Base-by-base conservation (phyloP, 2,329 filamentous ascomycete species). In the Epicoccum sorghinum region DNA sequence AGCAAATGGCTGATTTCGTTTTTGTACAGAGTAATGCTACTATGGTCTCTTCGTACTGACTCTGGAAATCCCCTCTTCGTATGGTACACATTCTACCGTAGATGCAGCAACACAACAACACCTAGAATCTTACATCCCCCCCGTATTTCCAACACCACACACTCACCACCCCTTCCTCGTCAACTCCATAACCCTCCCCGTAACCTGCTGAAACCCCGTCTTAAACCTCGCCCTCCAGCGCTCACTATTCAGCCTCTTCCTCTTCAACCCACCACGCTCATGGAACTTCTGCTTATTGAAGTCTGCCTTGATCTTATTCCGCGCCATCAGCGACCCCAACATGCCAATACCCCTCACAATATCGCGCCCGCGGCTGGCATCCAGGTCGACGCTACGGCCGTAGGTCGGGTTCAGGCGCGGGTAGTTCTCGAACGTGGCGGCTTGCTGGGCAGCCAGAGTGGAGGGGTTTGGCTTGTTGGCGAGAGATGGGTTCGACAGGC, bases 131-230 rank as follows among this genome's bases (percentile, higher is more conserved):
- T 44, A 35, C 50, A 48, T 4, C 6, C 3, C 5, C 27, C n/a
- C 7, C 18, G 18, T 4, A 1, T 33, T n/a, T 12, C 2, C 7
- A 33, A 12, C 32, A 13, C 32, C 10, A 9, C 32, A 12, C 10
- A 8, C 32, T n/a, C 79, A 96, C 90, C 91, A 95, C 3, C 91
- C 91, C 76, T 95, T 90, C 70, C 79, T 84, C 64, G 84, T 88
- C 77, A 96, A 79, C 71, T 89, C 83, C 68, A 83, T 79, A 5
- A 91, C 89, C 61, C 89, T 80, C 36, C 66, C 71, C 7, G 90
- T 83, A 9, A 86, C 84, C 4, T 82, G 82, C 72, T 79, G 81
- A 75, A 95, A 93, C 4, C 86, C 88, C 29, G 73, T 72, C 79
- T 84, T 86, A 76, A 93, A 95, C 55, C 85, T 83, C 59, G 63